A percentile compares a stretch with the other conserved stretches of the same genome.
These are phyloP conservation scores for Fonsecaea nubica DNA, from an alignment of 2,329 filamentous ascomycete genomes.

Conservation along the genomic window DNA sequence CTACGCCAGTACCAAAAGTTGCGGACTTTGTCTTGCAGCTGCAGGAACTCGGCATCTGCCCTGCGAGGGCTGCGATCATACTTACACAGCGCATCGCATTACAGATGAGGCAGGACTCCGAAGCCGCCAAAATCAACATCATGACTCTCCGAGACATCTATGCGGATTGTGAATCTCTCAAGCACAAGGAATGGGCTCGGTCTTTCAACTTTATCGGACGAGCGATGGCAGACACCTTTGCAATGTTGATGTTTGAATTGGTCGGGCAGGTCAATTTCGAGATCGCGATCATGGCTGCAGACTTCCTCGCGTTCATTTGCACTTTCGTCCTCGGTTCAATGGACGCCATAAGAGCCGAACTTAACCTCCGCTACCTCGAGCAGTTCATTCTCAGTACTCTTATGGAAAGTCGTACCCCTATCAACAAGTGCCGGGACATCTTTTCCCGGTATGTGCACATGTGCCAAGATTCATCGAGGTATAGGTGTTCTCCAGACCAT, in stretches of 20 bases:
- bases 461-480: conserved; percentile 21
- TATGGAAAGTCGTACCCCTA: conserved; percentile 5
- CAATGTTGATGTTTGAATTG: conserved; percentile 15
- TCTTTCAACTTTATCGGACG: conserved; percentile 25
- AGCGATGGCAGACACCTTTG: conserved; percentile 27
- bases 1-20: conserved; percentile 8
- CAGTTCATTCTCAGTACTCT: conserved; percentile 24
- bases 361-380: conserved; percentile 28
- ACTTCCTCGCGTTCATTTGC: conserved; percentile 24
- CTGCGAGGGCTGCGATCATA: conserved; percentile 28
- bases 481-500: conserved; percentile 28
- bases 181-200: conserved; percentile 28
- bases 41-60: conserved; percentile 29
- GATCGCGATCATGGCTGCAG: conserved; percentile 25
- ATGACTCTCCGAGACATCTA: conserved; percentile 14
- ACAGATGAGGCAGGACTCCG: conserved; percentile 25
- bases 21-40: conserved; percentile 21
- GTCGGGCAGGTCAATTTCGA: conserved; percentile 6
- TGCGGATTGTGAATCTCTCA: conserved; percentile 7
- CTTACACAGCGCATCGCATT: conserved; percentile 30
- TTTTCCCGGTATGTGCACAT: conserved; percentile 27
- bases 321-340: conserved; percentile 28
- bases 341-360: conserved; percentile 10
- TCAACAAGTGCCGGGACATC: conserved; percentile 19
- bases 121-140: conserved; percentile 17